phyloP scores from a whole-genome alignment of 2,329 filamentous ascomycete genomes.

The Seiridium unicorne region DNA sequence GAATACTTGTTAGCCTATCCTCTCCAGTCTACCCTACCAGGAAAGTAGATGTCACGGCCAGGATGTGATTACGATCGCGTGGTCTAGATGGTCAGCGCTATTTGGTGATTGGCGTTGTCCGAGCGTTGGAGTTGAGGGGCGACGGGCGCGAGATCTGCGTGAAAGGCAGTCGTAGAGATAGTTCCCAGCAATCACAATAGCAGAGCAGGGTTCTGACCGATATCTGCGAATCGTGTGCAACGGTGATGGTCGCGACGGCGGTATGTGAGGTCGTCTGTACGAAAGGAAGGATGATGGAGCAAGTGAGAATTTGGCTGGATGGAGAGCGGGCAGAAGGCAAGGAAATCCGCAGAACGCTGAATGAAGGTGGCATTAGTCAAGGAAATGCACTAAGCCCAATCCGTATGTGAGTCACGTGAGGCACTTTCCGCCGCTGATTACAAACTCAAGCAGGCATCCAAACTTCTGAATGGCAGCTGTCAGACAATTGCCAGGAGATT shows the following conservation, averaged over 20 bases:
- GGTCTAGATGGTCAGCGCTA: not conserved
- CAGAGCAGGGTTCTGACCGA: too few relatives aligned
- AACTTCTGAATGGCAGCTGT: not conserved
- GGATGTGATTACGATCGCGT: not conserved
- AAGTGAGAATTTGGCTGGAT: not conserved
- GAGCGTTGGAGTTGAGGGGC: not conserved
- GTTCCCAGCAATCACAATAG: too few relatives aligned
- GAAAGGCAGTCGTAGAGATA: not conserved
- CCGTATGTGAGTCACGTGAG: not conserved
- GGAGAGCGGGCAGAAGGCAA: not conserved
- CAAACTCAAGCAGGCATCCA: too few relatives aligned
- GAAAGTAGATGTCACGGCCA: not conserved
- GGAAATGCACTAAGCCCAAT: not conserved
- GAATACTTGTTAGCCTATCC: slow-evolving; percentile 5
- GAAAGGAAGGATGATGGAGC: not conserved
- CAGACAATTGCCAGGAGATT: not conserved
- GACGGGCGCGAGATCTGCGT: not conserved
- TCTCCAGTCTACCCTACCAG: slow-evolving; percentile 9
- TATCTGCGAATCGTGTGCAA: too few relatives aligned
- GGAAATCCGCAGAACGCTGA: not conserved
- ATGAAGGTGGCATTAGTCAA: not conserved
- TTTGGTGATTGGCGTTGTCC: not conserved
- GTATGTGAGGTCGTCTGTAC: not conserved
- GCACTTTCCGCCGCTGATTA: not conserved
- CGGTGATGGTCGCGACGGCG: not conserved